Percentiles rank a stretch among this genome's conserved stretches.
Evolutionary conservation across 148 eudicot genomes (phyloP).

Genomic region (Camellia sinensis): DNA sequence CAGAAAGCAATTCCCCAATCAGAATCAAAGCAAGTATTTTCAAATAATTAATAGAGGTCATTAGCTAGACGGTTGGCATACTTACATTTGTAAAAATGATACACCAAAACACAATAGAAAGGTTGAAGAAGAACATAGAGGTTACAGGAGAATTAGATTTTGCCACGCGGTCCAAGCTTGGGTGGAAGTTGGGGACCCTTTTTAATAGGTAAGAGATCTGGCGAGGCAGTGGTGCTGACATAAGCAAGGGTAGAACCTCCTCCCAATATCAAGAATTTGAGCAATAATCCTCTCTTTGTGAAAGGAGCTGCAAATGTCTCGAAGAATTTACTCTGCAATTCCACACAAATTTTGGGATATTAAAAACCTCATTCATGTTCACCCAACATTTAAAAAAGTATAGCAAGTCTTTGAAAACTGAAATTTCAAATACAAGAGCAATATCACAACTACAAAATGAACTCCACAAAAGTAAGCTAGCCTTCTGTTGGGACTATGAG

Average conservation of each 20-base stretch:
- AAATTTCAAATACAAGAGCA: background rate
- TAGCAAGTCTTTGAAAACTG: background rate
- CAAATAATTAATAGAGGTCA: background rate
- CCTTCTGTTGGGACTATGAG: too few relatives aligned
- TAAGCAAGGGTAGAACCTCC: constrained; percentile 84
- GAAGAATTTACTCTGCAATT: constrained; percentile 91
- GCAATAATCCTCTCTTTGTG: constrained; percentile 95
- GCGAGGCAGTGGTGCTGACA: constrained; percentile 69
- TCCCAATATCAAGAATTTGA: constrained; percentile 86
- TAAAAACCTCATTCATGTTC: background rate
- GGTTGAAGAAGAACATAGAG: constrained; percentile 24
- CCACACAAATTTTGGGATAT: too few relatives aligned
- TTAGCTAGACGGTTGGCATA: constrained; percentile 13
- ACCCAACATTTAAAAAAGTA: background rate
- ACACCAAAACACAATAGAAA: constrained; percentile 19
- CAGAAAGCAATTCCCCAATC: background rate
- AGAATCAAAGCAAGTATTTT: background rate
- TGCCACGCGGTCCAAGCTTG: constrained; percentile 89
- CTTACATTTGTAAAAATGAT: constrained; percentile 24
- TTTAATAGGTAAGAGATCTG: constrained; percentile 72
- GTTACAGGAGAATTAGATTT: constrained; percentile 44
- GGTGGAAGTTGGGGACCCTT: constrained; percentile 96
- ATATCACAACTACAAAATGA: too few relatives aligned
- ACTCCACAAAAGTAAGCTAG: too few relatives aligned
- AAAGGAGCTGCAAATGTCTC: constrained; percentile 99